phyloP scores from a whole-genome alignment of 306 rosid species.

The Quercus wislizeni region DNA sequence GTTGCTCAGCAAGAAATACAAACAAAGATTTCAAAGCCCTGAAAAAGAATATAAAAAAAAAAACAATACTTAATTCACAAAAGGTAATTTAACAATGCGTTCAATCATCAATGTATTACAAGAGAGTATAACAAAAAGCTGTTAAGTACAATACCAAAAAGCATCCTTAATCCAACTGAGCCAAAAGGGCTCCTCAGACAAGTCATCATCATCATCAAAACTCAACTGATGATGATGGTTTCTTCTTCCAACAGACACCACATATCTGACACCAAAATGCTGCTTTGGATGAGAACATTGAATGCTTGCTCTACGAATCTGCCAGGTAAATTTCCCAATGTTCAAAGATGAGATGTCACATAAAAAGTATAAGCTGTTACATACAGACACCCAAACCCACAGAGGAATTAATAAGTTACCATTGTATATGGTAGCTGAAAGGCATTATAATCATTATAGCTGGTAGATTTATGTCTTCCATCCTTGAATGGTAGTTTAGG shows the following conservation, averaged over 20 bases:
- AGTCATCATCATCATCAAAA: slow-evolving; percentile 46
- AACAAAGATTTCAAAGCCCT: slow-evolving; percentile 61
- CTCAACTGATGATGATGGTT: slow-evolving; percentile 30
- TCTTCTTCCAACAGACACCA: slow-evolving; percentile 33
- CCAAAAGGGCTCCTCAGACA: slow-evolving; percentile 57
- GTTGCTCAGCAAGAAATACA: slow-evolving; percentile 76
- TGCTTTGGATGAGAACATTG: slow-evolving; percentile 13
- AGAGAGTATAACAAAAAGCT: neutral
- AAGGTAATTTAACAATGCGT: neutral
- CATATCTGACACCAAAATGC: slow-evolving; percentile 28
- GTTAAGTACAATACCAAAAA: slow-evolving; percentile 39
- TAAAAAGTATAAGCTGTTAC: neutral
- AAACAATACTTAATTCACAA: neutral
- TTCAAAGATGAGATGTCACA: slow-evolving; percentile 7
- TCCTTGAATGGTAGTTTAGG: slow-evolving; percentile 35
- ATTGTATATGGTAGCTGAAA: slow-evolving; percentile 26
- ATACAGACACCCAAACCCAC: neutral
- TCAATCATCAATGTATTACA: neutral
- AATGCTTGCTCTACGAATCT: slow-evolving; percentile 28
- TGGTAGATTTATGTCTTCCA: neutral
- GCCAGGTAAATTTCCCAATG: slow-evolving; percentile 18
- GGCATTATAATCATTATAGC: slow-evolving; percentile 22
- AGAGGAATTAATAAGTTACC: slow-evolving; percentile 27
- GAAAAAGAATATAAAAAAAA: slow-evolving; percentile 6
- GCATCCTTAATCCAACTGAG: slow-evolving; percentile 47